Base-by-base conservation (phyloP, 1,139 yeast genomes). In the Lipomyces yarrowii region DNA sequence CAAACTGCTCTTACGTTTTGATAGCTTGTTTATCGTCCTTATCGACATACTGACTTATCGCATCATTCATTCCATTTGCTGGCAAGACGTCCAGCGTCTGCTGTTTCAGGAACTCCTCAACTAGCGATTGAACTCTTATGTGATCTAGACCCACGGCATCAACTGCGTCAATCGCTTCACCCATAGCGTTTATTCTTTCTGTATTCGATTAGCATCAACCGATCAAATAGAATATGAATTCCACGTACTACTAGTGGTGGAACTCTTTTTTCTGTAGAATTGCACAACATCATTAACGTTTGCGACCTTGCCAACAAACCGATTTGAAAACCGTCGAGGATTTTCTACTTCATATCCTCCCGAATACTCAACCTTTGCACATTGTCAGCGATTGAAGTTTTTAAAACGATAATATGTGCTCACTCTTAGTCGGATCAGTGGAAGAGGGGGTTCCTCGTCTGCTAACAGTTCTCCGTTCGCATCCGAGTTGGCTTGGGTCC, bases 311-410 rank as follows among this genome's bases (percentile, higher is more conserved):
- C 97, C 98, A 6, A 91, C 96, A 81, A 93, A 96, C 72, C 91
- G 80, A 73, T 93, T 91, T 4, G 98, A 91, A 72, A 94, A 91
- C 68, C 98, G 79, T 64, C 96, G 82, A 0, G 97, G 91, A 73
- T 94, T 93, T 73, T 93, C 99, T 52, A 94, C 91, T 71, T 92
- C 97, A 73, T 85, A 93, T 3, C 93, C 96, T 0, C 96, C 97
- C 48, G 92, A 83, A 73, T 92, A 93, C 70, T 94, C 98, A 0
- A 94, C 65, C 64, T 26, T 26, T 60, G 52, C 21, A 21, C 33
- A 10, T 3, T 23, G 33, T 52, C 33, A 52, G 33, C 61, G 10
- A 42, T 42, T n/a, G 23, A 42, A 6, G 4, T 42, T 26, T 21
- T 18, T 7, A n/a, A 7, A 42, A 8, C 21, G 18, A 42, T 42